Conservation (phyloP, 257 asterid genomes). For the Capsicum baccatum region DNA sequence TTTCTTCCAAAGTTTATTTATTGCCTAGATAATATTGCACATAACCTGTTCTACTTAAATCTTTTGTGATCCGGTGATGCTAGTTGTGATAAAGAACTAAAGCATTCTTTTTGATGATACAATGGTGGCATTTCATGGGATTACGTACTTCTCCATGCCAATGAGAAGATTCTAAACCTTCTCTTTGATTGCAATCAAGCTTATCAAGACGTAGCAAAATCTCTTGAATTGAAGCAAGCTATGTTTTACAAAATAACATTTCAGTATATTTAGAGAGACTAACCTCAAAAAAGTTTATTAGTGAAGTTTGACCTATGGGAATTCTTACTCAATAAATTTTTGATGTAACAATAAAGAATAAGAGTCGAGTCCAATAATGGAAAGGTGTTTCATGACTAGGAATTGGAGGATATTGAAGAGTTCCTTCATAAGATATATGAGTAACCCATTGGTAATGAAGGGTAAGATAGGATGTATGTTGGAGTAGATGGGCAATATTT, state of each 20-base stretch:
- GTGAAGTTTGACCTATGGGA: not conserved
- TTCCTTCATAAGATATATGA: not conserved
- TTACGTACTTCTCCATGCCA: not conserved
- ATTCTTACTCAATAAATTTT: not conserved
- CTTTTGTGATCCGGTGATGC: not conserved
- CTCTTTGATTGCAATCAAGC: not conserved
- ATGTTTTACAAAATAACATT: not conserved
- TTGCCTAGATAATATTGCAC: slow-evolving; percentile 17
- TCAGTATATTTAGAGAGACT: not conserved
- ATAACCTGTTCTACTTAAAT: not conserved
- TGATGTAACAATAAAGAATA: not conserved
- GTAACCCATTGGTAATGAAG: not conserved
- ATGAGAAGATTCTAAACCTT: not conserved
- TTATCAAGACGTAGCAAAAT: not conserved
- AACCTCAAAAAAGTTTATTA: not conserved
- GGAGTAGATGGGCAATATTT: not conserved
- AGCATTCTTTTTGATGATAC: slow-evolving; percentile 18
- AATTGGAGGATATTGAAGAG: not conserved
- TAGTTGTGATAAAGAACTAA: not conserved
- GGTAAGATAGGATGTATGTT: slow-evolving; percentile 4
- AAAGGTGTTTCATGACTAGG: not conserved
- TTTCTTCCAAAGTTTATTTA: slow-evolving; percentile 32
- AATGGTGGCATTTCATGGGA: not conserved
- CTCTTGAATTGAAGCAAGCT: not conserved
- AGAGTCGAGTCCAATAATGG: not conserved